These are phyloP conservation scores for Curvularia eragrostidis DNA, from an alignment of 2,329 filamentous ascomycete species.

Conservation along the genomic window DNA sequence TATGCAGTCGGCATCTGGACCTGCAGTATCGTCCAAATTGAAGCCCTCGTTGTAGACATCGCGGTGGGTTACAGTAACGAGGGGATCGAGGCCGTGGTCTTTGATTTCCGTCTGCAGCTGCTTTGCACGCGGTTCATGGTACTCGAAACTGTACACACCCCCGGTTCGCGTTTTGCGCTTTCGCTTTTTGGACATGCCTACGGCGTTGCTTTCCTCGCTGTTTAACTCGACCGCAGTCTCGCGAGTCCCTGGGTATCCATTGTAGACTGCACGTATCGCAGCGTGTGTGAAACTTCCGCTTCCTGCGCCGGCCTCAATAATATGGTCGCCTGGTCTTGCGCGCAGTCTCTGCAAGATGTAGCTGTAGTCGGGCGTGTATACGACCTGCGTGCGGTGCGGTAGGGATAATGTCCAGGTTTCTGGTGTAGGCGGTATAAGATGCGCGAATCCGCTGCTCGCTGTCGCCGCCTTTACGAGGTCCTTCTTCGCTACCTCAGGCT, in stretches of 20 bases:
- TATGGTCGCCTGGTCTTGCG: constrained; percentile 71
- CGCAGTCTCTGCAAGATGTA: constrained; percentile 80
- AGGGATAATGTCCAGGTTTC: constrained; percentile 83
- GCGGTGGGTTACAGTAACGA: constrained; percentile 77
- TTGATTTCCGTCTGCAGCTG: constrained; percentile 73
- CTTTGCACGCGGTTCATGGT: constrained; percentile 73
- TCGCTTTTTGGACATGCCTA: constrained; percentile 26
- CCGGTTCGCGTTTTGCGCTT: constrained; percentile 57
- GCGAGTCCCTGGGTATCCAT: constrained; percentile 63
- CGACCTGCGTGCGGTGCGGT: constrained; percentile 83
- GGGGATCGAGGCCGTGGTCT: constrained; percentile 68
- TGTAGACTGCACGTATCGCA: constrained; percentile 76
- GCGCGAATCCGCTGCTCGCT: constrained; percentile 73
- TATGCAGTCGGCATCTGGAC: constrained; percentile 66
- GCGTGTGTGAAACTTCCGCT: constrained; percentile 87
- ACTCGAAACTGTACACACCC: constrained; percentile 83
- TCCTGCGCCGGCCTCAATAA: constrained; percentile 83
- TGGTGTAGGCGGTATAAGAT: constrained; percentile 78
- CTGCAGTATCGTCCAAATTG: constrained; percentile 53
- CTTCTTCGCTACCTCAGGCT: constrained; percentile 43
- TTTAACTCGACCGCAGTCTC: constrained; percentile 14
- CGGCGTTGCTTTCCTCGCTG: constrained; percentile 43
- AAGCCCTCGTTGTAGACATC: constrained; percentile 83
- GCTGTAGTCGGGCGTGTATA: constrained; percentile 87
- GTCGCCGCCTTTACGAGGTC: constrained; percentile 51